Evolutionary conservation across 441 rosid species (phyloP).

Genomic region (Arabidopsis lyrata): DNA sequence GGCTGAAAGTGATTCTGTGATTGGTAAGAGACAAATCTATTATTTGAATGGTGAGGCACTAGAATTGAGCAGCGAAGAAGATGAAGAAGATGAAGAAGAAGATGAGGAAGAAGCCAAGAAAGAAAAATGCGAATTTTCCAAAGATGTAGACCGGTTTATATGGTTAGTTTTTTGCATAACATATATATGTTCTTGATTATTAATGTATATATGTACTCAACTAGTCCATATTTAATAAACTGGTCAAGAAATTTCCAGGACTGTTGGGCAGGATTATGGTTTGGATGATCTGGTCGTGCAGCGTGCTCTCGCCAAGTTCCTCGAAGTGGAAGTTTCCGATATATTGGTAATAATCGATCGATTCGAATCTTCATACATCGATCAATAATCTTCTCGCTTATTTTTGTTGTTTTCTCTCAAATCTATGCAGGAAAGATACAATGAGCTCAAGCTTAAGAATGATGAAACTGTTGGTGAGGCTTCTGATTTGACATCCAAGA

Average conservation of each 20-base stretch:
- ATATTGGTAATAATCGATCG: conserved; percentile 56
- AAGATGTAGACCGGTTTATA: conserved; percentile 69
- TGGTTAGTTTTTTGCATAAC: conserved; percentile 56
- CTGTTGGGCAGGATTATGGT: conserved; percentile 63
- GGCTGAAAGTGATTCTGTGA: conserved; percentile 86
- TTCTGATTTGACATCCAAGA: conserved; percentile 47
- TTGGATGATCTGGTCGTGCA: conserved; percentile 57
- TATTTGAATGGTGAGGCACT: conserved; percentile 80
- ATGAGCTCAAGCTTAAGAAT: conserved; percentile 56
- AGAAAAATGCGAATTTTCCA: conserved; percentile 65
- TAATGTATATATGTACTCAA: neutral
- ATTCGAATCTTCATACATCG: conserved; percentile 9
- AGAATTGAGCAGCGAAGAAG: conserved; percentile 58
- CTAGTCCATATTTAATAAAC: neutral
- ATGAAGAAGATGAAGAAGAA: conserved; percentile 58
- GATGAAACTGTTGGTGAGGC: conserved; percentile 49
- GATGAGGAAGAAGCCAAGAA: conserved; percentile 65
- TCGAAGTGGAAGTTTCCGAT: conserved; percentile 58
- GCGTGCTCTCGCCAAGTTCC: conserved; percentile 59
- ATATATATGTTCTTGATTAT: conserved; percentile 19
- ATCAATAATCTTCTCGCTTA: neutral
- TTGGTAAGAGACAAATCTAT: conserved; percentile 84
- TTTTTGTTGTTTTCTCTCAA: conserved; percentile 2
- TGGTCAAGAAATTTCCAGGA: conserved; percentile 52
- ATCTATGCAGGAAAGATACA: conserved; percentile 74